Evolutionary conservation across 1,139 yeast species (phyloP).

Genomic region (Kodamaea fungicola): DNA sequence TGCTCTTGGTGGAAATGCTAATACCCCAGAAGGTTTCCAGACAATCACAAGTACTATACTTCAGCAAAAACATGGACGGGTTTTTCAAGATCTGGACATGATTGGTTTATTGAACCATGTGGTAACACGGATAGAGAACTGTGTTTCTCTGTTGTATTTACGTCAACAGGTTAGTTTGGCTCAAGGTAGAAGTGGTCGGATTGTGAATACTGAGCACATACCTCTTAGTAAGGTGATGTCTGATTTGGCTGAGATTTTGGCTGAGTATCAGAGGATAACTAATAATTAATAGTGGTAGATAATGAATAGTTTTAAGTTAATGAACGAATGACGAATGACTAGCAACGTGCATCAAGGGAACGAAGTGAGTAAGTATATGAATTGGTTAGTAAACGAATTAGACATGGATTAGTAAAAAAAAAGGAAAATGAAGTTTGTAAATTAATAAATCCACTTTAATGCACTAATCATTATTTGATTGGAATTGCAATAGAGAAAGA

Average conservation of each 20-base stretch:
- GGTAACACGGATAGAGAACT: constrained; percentile 61
- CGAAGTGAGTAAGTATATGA: not conserved
- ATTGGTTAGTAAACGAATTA: not conserved
- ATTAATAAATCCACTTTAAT: no score
- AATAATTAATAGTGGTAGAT: not conserved
- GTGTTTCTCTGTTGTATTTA: constrained; percentile 35
- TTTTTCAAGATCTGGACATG: constrained; percentile 34
- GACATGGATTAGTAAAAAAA: no score
- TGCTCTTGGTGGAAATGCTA: constrained; percentile 22
- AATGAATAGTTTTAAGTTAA: not conserved
- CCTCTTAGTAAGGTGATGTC: constrained; percentile 25
- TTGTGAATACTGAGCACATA: constrained; percentile 20
- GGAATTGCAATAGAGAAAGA: no score
- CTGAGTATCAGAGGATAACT: constrained; percentile 6
- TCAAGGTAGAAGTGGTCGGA: constrained; percentile 22
- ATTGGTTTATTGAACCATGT: constrained; percentile 57
- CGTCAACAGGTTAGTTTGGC: constrained; percentile 30
- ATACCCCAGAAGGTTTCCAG: constrained; percentile 26
- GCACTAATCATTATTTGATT: no score
- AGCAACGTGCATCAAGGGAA: not conserved
- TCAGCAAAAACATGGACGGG: constrained; percentile 18
- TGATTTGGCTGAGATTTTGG: constrained; percentile 18
- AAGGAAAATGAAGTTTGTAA: no score
- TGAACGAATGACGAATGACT: not conserved
- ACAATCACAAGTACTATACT: constrained; percentile 25